These are phyloP conservation scores for Trichoderma polysporum DNA, from an alignment of 2,329 filamentous ascomycete species.

Conservation along the genomic window DNA sequence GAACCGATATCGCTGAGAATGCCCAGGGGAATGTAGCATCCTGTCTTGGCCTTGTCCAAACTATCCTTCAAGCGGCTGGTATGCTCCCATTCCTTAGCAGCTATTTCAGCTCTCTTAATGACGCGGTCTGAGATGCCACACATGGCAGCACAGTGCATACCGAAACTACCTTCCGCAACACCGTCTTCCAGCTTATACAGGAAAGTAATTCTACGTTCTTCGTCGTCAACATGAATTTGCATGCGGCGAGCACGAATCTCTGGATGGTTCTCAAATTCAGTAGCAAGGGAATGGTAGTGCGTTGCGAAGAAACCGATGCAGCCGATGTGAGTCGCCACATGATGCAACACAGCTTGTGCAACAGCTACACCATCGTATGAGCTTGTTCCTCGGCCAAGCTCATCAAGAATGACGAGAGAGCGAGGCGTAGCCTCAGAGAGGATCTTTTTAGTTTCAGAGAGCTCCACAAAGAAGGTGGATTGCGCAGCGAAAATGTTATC, in stretches of 20 bases:
- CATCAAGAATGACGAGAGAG: slow-evolving; percentile 93
- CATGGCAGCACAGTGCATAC: slow-evolving; percentile 99
- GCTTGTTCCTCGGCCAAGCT: slow-evolving; percentile 89
- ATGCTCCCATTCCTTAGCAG: slow-evolving; percentile 91
- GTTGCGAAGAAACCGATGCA: slow-evolving; percentile 97
- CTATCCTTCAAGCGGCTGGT: slow-evolving; percentile 88
- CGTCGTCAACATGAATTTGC: slow-evolving; percentile 91
- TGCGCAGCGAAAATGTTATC: slow-evolving; percentile 99
- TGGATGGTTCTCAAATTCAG: slow-evolving; percentile 85
- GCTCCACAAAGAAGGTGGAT: slow-evolving; percentile 96
- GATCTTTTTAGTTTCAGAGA: slow-evolving; percentile 98
- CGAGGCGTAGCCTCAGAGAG: slow-evolving; percentile 89
- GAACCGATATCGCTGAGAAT: slow-evolving; percentile 84
- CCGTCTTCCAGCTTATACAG: slow-evolving; percentile 91
- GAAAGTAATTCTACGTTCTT: slow-evolving; percentile 85
- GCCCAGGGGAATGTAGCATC: slow-evolving; percentile 80
- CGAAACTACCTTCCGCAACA: slow-evolving; percentile 93
- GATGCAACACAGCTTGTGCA: slow-evolving; percentile 94
- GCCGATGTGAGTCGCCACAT: slow-evolving; percentile 88
- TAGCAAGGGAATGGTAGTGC: slow-evolving; percentile 91
- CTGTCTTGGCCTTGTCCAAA: slow-evolving; percentile 74
- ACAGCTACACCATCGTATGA: slow-evolving; percentile 97
- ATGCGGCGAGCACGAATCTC: slow-evolving; percentile 86
- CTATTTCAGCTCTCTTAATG: slow-evolving; percentile 82
- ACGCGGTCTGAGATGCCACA: slow-evolving; percentile 85